Evolutionary conservation across 352 stramenopile genomes (phyloP), one percentile per base, ranked within the genome.

Genomic region (Phytopythium litorale): DNA sequence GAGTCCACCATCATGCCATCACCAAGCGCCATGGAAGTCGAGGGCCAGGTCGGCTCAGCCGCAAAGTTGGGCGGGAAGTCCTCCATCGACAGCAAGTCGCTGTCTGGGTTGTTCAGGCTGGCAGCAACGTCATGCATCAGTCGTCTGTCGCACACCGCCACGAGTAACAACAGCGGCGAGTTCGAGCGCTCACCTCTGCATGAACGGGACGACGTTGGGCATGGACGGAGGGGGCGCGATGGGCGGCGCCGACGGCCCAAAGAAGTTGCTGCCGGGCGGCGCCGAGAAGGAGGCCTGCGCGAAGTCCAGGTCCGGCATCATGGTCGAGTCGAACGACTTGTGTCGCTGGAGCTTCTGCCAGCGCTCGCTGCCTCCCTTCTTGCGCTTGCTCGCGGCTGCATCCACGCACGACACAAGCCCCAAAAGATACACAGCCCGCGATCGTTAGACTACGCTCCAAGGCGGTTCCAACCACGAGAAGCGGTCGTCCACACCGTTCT

Each of bases 51-150:
- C n/a, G 73, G 66, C 55, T 83, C 73, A 2, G 77, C 65, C 23
- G 72, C 75, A 56, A 86, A 75, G 5, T 76, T 76, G 42, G 73
- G 64, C 19, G 81, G 79, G 40, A 88, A 84, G 21, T 88, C 79
- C 16, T 90, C 81, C 32, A 89, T 85, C 40, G 72, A 86, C 54
- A 88, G 78, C 73, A 89, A 87, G 32, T 92, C 81, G 8, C 62
- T 75, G 25, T 92, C 72, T 0, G 68, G 49, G 13, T 70, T 49
- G 65, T 71, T 85, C 50, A 54, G 18, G 8, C 23, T 38, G 19
- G 25, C 23, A 12, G 13, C 4, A 49, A 15, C 9, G 3, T 3
- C 21, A 23, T 38, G 4, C 0, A 38, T 50, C 21, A 45, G 16
- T 48, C 40, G 37, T 50, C 25, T 56, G 43, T 54, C 38, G n/a